Evolutionary conservation across 1,284 basidiomycete species (phyloP).

Genomic region (Melampsora americana): DNA sequence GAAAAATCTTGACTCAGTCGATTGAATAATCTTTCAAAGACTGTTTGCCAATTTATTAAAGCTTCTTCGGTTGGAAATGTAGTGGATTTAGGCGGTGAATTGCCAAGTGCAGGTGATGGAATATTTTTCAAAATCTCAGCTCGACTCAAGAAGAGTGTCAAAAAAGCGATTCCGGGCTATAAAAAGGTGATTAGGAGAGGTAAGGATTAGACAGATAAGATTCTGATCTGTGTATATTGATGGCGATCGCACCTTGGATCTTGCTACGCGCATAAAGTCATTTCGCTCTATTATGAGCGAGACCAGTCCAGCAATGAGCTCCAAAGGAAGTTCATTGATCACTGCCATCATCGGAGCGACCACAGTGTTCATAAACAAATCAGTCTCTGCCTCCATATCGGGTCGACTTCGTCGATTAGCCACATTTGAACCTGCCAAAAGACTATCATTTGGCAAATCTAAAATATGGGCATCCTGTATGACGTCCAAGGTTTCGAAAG

Average conservation of each 20-base stretch:
- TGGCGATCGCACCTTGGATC: slow-evolving; percentile 64
- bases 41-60: slow-evolving; percentile 38
- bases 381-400: slow-evolving; percentile 82
- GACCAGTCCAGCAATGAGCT: slow-evolving; percentile 80
- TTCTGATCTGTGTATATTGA: background rate
- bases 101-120: slow-evolving; percentile 56
- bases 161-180: slow-evolving; percentile 83
- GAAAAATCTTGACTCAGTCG: slow-evolving; percentile 71
- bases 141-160: slow-evolving; percentile 86
- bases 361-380: slow-evolving; percentile 79
- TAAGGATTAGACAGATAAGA: background rate
- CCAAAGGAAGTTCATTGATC: slow-evolving; percentile 71
- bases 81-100: slow-evolving; percentile 3
- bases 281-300: slow-evolving; percentile 79
- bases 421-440: slow-evolving; percentile 31
- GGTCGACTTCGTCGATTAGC: slow-evolving; percentile 51
- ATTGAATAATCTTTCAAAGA: slow-evolving; percentile 66
- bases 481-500: slow-evolving; percentile 88
- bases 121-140: slow-evolving; percentile 84
- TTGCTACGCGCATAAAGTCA: slow-evolving; percentile 68
- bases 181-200: slow-evolving; percentile 43
- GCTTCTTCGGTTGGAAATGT: slow-evolving; percentile 41
- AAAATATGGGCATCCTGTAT: slow-evolving; percentile 66
- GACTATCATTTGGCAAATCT: slow-evolving; percentile 49
- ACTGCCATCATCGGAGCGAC: slow-evolving; percentile 80